Base-by-base conservation (phyloP, 306 rosid species). In the Glycine tomentella region DNA sequence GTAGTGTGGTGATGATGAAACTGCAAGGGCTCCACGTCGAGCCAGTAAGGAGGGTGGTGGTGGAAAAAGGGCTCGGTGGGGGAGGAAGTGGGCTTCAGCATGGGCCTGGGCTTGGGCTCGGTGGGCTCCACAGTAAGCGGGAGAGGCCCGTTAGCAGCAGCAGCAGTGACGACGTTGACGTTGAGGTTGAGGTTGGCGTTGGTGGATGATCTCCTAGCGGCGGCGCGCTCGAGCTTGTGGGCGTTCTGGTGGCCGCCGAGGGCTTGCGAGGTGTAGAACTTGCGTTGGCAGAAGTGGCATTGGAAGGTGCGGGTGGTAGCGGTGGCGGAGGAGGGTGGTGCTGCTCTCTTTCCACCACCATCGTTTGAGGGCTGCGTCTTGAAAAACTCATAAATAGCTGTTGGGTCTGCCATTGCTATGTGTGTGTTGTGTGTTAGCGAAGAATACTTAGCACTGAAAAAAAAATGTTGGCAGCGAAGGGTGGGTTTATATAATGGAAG, bases 221-320 rank as follows among this genome's bases (percentile, higher is more conserved):
- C 93, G 3, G 98, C 97, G 68, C 98, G 71, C 62, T 95, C 98
- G 0, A 87, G 88, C 82, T 91, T 95, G 89, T 95, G 98, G 15
- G 98, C 97, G 14, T 95, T 95, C 13, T 95, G 98, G 80, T 95
- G 98, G 65, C 98, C 98, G 2, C 98, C 98, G 8, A 95, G 94
- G 6, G 98, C 98, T 80, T 95, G 98, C 0, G 97, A 92, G 12
- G 94, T 90, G 89, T 74, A 82, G 78, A 95, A 95, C 84, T 83
- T 79, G 33, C 98, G 94, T 52, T 88, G 78, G 46, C 97, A 95
- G 86, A 81, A 95, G 3, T 31, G 84, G 82, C 97, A 91, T 0
- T 80, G 84, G 75, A 93, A 93, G 2, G 84, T 67, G 9, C 90
- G 87, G 4, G 83, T 2, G 8, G 80, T 13, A 7, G 78, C 5